Conservation (phyloP, 2,329 filamentous ascomycete genomes). For the Aureobasidium pullulans region DNA sequence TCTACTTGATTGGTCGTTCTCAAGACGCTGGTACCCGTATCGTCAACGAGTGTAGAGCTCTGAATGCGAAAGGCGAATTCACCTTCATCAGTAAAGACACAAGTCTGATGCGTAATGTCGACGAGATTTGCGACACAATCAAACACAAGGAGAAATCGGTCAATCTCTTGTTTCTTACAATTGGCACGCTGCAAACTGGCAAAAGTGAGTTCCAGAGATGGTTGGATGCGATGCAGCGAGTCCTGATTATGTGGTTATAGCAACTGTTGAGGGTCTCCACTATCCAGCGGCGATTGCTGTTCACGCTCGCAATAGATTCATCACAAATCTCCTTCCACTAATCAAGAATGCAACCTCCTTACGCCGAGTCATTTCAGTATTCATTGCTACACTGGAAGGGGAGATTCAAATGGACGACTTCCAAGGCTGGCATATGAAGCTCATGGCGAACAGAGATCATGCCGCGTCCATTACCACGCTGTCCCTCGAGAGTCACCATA, state of each 20-base stretch:
- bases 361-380: constrained; percentile 23
- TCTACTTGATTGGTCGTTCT: constrained; percentile 45
- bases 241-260: neutral
- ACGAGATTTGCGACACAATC: constrained; percentile 44
- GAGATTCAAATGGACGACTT: constrained; percentile 21
- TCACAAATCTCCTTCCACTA: constrained; percentile 30
- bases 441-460: constrained; percentile 19
- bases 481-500: constrained; percentile 19
- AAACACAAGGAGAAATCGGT: constrained; percentile 39
- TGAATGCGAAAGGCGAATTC: constrained; percentile 40
- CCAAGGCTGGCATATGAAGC: constrained; percentile 18
- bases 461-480: constrained; percentile 23
- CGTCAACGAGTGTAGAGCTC: constrained; percentile 32
- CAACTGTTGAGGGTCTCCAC: constrained; percentile 31
- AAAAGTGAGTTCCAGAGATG: neutral
- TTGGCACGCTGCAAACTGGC: constrained; percentile 30
- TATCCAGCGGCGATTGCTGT: constrained; percentile 24
- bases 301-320: constrained; percentile 34
- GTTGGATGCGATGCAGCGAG: neutral
- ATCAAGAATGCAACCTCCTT: constrained; percentile 20
- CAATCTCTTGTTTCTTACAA: constrained; percentile 46
- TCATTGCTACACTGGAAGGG: constrained; percentile 22
- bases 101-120: constrained; percentile 41
- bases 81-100: constrained; percentile 43
- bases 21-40: constrained; percentile 32